These are phyloP conservation scores for Candida sp. DNA, from an alignment of 1,139 yeast genomes.

Conservation along the genomic window DNA sequence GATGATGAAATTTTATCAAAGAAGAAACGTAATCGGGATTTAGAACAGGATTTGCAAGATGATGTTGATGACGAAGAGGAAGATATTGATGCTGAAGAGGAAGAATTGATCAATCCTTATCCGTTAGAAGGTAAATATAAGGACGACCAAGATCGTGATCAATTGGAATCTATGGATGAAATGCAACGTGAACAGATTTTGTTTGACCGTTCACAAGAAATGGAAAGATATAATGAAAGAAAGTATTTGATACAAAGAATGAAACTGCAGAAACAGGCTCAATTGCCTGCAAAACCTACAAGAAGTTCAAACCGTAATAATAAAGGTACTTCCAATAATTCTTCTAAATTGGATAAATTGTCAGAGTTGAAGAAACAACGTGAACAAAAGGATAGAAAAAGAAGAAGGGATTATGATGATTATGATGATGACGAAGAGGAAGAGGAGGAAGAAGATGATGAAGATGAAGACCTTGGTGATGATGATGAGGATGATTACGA, in stretches of 20 bases:
- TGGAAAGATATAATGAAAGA: conserved; percentile 84
- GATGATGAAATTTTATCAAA: conserved; percentile 17
- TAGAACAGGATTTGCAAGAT: conserved; percentile 13
- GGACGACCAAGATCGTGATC: conserved; percentile 72
- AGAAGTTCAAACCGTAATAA: conserved; percentile 19
- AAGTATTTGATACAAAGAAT: conserved; percentile 80
- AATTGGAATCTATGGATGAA: conserved; percentile 77
- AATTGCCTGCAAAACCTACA: conserved; percentile 20
- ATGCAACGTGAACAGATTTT: conserved; percentile 86
- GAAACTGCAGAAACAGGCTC: conserved; percentile 49
- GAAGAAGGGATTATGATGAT: conserved; percentile 26
- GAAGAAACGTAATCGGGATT: conserved; percentile 7
- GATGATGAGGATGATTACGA: conserved; percentile 40
- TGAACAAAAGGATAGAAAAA: conserved; percentile 54
- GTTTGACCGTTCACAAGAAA: conserved; percentile 89
- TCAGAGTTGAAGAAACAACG: conserved; percentile 85
- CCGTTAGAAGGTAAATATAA: conserved; percentile 92
- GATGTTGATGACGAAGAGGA: conserved; percentile 29
- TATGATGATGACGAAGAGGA: conserved; percentile 43
- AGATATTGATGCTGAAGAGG: conserved; percentile 33
- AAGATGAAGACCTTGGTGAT: conserved; percentile 37
- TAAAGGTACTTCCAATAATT: conserved; percentile 17
- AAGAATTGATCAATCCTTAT: conserved; percentile 64
- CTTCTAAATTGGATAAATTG: conserved; percentile 51
- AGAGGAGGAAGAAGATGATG: conserved; percentile 36